Percentiles rank a stretch among this genome's conserved stretches.
Evolutionary conservation across 2,329 filamentous ascomycete genomes (phyloP).

Genomic region (Leptodontidium sp.): DNA sequence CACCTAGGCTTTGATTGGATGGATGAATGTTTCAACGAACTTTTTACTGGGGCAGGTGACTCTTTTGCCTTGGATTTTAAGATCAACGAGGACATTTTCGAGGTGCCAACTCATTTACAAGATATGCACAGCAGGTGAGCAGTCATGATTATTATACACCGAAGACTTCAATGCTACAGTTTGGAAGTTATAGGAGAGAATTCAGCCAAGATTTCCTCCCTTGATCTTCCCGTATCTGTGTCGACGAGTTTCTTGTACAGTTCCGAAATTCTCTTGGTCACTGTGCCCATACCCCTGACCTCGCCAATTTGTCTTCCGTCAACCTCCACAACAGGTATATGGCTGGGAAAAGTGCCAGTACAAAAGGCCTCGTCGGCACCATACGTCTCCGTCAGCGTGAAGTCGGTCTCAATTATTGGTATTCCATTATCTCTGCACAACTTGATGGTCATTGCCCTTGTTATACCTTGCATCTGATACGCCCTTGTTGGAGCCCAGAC

Average conservation of each 20-base stretch:
- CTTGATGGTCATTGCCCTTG: not conserved
- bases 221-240: not conserved
- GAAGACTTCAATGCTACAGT: not conserved
- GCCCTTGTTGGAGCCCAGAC: constrained; percentile 14
- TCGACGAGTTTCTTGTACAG: constrained; percentile 6
- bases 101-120: not conserved
- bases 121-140: not conserved
- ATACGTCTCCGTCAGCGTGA: constrained; percentile 12
- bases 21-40: not conserved
- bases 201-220: not conserved
- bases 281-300: not conserved
- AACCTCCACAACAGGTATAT: constrained; percentile 2
- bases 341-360: constrained; percentile 9
- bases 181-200: not conserved
- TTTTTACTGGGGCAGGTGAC: not conserved
- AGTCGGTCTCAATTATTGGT: constrained; percentile 2
- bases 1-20: not conserved
- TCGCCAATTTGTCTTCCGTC: constrained; percentile 9
- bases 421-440: constrained; percentile 7
- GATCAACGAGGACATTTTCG: not conserved
- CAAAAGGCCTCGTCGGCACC: not conserved
- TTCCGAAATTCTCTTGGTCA: not conserved
- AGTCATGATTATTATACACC: not conserved
- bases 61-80: not conserved
- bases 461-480: constrained; percentile 16